Percentiles rank a stretch among this genome's conserved stretches.
phyloP scores from a whole-genome alignment of 805 yeast species.

The Ogataea parapolymorpha region DNA sequence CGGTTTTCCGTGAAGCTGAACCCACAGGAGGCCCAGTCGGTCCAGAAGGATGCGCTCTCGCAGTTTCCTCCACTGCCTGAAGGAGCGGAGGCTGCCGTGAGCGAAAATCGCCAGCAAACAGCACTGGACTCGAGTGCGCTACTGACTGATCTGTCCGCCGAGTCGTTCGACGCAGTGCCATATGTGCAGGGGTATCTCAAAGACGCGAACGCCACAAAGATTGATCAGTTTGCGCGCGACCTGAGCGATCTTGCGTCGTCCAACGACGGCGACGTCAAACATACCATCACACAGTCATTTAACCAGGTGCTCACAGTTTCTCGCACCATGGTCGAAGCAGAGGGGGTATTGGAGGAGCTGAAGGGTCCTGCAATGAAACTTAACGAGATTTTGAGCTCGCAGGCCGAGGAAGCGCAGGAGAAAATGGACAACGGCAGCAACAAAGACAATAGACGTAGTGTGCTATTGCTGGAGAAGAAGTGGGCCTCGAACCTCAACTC shows the following conservation, averaged over 20 bases:
- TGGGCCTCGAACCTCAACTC: conserved; percentile 74
- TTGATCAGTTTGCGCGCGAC: conserved; percentile 63
- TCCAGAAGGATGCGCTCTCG: neutral
- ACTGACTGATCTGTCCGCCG: conserved; percentile 37
- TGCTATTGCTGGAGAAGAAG: conserved; percentile 69
- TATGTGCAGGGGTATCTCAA: conserved; percentile 51
- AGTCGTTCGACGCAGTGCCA: conserved; percentile 44
- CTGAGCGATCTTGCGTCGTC: conserved; percentile 46
- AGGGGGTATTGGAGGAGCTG: conserved; percentile 58
- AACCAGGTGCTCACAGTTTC: conserved; percentile 58
- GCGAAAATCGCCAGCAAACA: conserved; percentile 4
- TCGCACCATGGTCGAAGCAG: conserved; percentile 59
- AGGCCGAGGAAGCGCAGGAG: conserved; percentile 29
- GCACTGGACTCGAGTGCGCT: conserved; percentile 23
- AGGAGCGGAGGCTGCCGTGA: conserved; percentile 1
- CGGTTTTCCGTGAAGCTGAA: conserved; percentile 24
- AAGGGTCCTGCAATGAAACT: conserved; percentile 60
- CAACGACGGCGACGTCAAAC: conserved; percentile 56
- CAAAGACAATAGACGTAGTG: conserved; percentile 61
- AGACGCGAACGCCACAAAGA: conserved; percentile 67
- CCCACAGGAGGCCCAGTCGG: conserved; percentile 15
- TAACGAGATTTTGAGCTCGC: conserved; percentile 51
- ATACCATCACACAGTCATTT: conserved; percentile 58
- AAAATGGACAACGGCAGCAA: conserved; percentile 2
- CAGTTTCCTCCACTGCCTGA: conserved; percentile 15